Evolutionary conservation across 306 rosid species (phyloP), one percentile per base, ranked within the genome.

Genomic region (Cucumis hystrix): DNA sequence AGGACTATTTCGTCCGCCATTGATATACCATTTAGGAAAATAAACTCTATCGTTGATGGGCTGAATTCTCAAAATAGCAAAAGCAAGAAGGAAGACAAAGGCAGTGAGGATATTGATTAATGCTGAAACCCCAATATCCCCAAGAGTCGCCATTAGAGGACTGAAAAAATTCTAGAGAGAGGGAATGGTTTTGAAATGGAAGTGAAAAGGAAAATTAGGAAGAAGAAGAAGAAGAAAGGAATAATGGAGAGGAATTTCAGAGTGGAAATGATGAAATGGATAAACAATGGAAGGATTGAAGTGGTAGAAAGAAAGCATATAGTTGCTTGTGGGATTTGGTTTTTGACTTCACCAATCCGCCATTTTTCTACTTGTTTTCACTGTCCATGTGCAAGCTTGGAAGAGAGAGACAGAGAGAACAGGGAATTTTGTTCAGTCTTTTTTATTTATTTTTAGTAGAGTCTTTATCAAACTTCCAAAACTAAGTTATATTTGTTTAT

Each of bases 1-100:
- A 3, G 97, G 99, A 56, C 91, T 95, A 57, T 56, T 84, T 78
- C 99, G 86, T 56, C 81, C 91, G 5, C 96, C 97, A 52, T 11
- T 78, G 45, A 92, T 80, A 70, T 95, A 95, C 97, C 96, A 92
- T 52, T 95, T 95, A 30, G 99, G 99, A 52, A 90, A 92, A 80
- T 90, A 95, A 10, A 95, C 92, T 74, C 99, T 91, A 83, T 92
- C 99, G 81, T 95, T 95, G 73, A 95, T 75, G 43, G 97, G 99
- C 69, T 95, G 99, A 17, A 95, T 88, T 82, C 96, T 88, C 54
- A 95, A 86, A 9, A 95, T 16, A 59, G 96, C 99, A 84, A 95
- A 95, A 6, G 99, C 99, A 78, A 95, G 73, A 82, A 95, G 78
- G 60, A 95, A 95, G 2, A 95, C 88, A 65, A 95, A 83, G 6